phyloP scores from a whole-genome alignment of 2,329 filamentous ascomycete genomes.

The Hymenoscyphus repandus region DNA sequence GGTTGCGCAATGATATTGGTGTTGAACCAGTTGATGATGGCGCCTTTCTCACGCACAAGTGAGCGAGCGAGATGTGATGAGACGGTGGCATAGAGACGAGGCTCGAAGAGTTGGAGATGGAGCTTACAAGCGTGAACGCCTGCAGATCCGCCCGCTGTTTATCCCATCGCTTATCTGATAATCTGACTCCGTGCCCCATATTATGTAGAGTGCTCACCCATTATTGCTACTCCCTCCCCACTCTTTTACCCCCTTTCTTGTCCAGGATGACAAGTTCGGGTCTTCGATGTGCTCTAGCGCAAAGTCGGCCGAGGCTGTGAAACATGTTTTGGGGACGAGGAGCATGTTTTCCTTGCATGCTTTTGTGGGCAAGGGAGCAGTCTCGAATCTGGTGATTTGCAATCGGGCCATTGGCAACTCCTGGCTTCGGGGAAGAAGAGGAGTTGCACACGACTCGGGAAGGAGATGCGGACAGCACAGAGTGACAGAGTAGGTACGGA shows the following conservation, averaged over 20 bases:
- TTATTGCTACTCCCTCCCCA: not conserved
- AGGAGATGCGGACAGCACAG: not conserved
- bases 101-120: not conserved
- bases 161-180: not conserved
- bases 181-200: not conserved
- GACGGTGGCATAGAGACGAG: not conserved
- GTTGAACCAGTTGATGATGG: no score
- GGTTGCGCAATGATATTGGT: no score
- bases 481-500: no score
- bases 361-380: not conserved
- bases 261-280: no score
- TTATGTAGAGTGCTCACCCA: not conserved
- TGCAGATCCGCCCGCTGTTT: not conserved
- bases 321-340: not conserved
- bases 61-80: no score
- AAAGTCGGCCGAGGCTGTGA: not conserved
- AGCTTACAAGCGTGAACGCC: not conserved
- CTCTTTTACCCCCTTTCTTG: not conserved
- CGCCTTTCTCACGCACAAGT: no score
- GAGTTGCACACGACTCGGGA: not conserved
- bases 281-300: not conserved
- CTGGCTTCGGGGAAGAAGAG: not conserved
- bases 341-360: not conserved
- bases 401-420: not conserved
- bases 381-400: no score